Base-by-base conservation (phyloP, 106 monocot genomes). In the Dendrobium officinale region DNA sequence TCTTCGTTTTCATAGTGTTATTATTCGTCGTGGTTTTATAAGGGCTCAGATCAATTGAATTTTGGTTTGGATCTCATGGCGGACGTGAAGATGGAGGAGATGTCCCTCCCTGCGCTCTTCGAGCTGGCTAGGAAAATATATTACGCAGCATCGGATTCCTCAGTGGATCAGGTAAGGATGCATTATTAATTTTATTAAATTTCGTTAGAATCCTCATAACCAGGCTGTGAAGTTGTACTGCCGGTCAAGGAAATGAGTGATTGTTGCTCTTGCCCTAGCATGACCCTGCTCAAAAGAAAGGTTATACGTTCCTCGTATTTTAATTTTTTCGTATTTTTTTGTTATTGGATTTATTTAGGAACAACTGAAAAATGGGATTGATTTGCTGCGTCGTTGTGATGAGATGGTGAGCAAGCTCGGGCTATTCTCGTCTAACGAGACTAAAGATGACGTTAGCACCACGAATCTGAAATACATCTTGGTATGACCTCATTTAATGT, bases 401-500 rank as follows among this genome's bases (percentile, higher is more conserved):
- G 93, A 90, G 79, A 91, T 95, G 93, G 84, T 99, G 6, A 99
- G 95, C 88, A 91, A 87, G 84, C 86, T 99, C 13, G 99, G 99
- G 4, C 77, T 99, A 54, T 95, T 99, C 83, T 95, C 95, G 5
- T 75, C 93, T 13, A 99, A 99, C 49, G 99, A 99, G 80, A 81
- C 99, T 5, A 95, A 90, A 79, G 91, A 99, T 67, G 99, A 99
- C 43, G 88, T 95, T 84, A 95, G 87, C 99, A 93, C 99, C 18
- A 80, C 88, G 48, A 91, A 95, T 86, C 88, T 99, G 29, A 99
- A 99, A 76, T 99, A 93, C 85, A 88, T 99, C 16, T 84, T 99
- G 73, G 98, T 99, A 86, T 78, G 78, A 15, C 16, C 5, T n/a
- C 55, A 15, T 70, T 27, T 67, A 54, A 75, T 24, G 29, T 19